phyloP scores from a whole-genome alignment of 2,329 filamentous ascomycete species.

The Didymella segeticola region DNA sequence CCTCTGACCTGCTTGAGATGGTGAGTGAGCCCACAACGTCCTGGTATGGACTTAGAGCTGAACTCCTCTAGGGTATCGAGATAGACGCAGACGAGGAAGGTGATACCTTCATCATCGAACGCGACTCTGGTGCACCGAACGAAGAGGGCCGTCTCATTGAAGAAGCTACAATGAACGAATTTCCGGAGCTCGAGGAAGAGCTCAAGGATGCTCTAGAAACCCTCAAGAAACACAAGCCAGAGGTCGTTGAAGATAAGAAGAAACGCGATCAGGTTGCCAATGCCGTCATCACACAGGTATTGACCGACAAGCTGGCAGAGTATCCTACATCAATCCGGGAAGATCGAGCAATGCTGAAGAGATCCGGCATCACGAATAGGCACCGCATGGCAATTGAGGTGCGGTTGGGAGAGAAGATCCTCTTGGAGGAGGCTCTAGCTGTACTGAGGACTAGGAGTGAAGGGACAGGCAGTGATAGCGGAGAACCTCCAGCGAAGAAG shows the following conservation, averaged over 20 bases:
- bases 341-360: conserved; percentile 21
- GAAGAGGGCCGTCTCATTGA: conserved; percentile 25
- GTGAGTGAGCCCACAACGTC: conserved; percentile 2
- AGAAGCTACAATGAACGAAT: conserved; percentile 16
- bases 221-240: conserved; percentile 19
- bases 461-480: neutral
- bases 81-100: conserved; percentile 20
- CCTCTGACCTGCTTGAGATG: conserved; percentile 8
- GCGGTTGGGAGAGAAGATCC: conserved; percentile 27
- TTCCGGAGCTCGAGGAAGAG: conserved; percentile 29
- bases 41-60: neutral
- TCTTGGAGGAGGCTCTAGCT: conserved; percentile 25
- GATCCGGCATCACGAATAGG: conserved; percentile 14
- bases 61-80: conserved; percentile 2
- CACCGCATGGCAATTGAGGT: conserved; percentile 29
- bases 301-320: conserved; percentile 21
- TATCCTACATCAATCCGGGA: conserved; percentile 24
- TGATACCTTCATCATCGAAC: conserved; percentile 30
- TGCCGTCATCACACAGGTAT: conserved; percentile 9
- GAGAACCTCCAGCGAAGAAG: conserved; percentile 9
- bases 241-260: conserved; percentile 17
- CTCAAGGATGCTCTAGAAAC: conserved; percentile 22
- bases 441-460: conserved; percentile 1
- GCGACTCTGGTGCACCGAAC: conserved; percentile 31
- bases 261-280: conserved; percentile 22